A percentile compares a stretch with the other conserved stretches of the same genome.
phyloP scores from a whole-genome alignment of 1,284 basidiomycete species.

The Rhodotorula glutinis region DNA sequence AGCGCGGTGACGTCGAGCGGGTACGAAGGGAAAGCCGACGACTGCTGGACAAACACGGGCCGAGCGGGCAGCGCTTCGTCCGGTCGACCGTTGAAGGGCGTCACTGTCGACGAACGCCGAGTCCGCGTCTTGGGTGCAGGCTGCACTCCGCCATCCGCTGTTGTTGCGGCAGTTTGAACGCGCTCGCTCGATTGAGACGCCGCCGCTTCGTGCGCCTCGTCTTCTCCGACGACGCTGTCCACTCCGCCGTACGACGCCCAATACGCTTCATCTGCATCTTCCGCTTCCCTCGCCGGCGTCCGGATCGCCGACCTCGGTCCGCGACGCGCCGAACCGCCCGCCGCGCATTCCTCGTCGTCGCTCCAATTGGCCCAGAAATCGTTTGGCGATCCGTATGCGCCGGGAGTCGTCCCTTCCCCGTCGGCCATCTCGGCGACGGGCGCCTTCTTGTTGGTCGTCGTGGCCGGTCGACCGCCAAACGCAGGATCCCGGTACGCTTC shows the following conservation, averaged over 20 bases:
- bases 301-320: neutral
- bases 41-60: neutral
- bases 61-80: neutral
- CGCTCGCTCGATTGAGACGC: neutral
- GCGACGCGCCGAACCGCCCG: neutral
- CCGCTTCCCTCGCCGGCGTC: neutral
- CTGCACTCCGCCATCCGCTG: neutral
- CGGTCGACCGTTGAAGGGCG: neutral
- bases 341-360: conserved; percentile 13
- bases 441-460: conserved; percentile 17
- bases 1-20: conserved; percentile 4
- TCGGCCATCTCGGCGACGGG: conserved; percentile 13
- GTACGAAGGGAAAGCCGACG: no score
- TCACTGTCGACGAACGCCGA: neutral
- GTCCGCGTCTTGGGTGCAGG: neutral
- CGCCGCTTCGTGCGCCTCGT: neutral
- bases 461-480: neutral
- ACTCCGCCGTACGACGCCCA: conserved; percentile 9
- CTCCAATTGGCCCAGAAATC: conserved; percentile 34
- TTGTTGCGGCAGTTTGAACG: neutral
- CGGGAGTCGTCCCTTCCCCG: conserved; percentile 30
- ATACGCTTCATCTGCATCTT: conserved; percentile 1
- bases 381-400: conserved; percentile 22
- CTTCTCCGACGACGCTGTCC: conserved; percentile 9
- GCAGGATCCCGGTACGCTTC: neutral